phyloP scores from a whole-genome alignment of 2,329 filamentous ascomycete genomes.

The Taxawa tesnikishii region DNA sequence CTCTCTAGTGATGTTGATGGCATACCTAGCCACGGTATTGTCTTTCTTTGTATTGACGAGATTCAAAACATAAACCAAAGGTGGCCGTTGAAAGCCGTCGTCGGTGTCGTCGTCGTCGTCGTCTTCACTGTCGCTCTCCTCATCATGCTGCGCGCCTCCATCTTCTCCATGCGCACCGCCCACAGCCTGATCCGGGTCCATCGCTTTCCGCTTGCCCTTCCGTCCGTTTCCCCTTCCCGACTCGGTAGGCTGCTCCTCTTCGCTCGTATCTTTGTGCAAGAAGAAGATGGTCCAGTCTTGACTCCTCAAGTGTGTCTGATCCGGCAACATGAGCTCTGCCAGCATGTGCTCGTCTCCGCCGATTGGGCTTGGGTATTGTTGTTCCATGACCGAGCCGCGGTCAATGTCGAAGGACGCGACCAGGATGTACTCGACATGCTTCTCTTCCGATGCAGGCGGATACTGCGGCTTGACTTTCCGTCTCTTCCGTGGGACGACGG shows the following conservation, averaged over 20 bases:
- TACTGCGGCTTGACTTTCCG: conserved; percentile 34
- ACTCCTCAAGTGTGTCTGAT: conserved; percentile 86
- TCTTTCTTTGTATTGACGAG: conserved; percentile 97
- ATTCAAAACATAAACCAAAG: conserved; percentile 92
- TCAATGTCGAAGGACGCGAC: conserved; percentile 97
- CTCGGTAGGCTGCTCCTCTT: conserved; percentile 62
- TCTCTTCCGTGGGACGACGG: neutral
- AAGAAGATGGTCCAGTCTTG: conserved; percentile 99
- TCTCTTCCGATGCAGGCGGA: conserved; percentile 43
- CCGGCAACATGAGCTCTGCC: conserved; percentile 94
- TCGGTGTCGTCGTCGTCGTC: conserved; percentile 37
- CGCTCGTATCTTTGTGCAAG: conserved; percentile 83
- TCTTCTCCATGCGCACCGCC: conserved; percentile 35
- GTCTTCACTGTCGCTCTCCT: conserved; percentile 30
- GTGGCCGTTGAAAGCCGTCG: conserved; percentile 62
- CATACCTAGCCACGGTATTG: conserved; percentile 64
- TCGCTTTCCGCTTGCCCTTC: conserved; percentile 22
- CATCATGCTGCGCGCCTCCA: conserved; percentile 22
- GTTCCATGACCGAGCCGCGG: conserved; percentile 92
- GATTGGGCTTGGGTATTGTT: conserved; percentile 90
- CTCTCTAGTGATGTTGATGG: conserved; percentile 6
- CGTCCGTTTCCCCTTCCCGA: conserved; percentile 39
- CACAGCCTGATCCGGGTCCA: conserved; percentile 40
- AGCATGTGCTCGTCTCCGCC: conserved; percentile 97
- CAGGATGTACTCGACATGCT: conserved; percentile 97